These are phyloP conservation scores for Aspergillus puulaauensis DNA, from an alignment of 2,329 filamentous ascomycete genomes.

Conservation along the genomic window DNA sequence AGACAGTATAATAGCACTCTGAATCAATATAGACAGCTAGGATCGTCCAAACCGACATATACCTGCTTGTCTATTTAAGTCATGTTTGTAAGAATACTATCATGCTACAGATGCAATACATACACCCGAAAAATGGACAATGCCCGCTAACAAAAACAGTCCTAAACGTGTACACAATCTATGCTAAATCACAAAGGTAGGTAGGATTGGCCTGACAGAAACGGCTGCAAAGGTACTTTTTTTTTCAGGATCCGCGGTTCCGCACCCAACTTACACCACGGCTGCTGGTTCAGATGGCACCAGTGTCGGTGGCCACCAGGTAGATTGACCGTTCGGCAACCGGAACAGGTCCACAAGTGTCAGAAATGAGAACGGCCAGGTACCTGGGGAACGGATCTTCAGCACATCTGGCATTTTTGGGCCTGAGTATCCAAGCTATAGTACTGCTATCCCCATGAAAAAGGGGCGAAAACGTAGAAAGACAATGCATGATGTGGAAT, in stretches of 20 bases:
- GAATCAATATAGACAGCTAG: background rate
- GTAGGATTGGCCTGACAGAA: background rate
- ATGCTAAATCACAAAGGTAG: background rate
- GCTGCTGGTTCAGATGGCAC: background rate
- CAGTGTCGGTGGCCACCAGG: background rate
- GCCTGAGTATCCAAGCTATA: constrained; percentile 24
- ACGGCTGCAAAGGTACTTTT: background rate
- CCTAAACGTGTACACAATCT: background rate
- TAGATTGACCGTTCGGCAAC: background rate
- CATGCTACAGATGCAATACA: background rate
- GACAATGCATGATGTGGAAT: constrained; percentile 9
- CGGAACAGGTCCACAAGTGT: background rate
- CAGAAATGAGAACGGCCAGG: background rate
- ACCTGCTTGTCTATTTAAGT: background rate
- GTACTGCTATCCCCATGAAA: constrained; percentile 15
- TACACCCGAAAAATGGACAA: background rate
- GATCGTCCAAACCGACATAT: background rate
- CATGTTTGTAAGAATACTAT: background rate
- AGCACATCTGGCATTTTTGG: constrained; percentile 6
- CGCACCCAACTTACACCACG: background rate
- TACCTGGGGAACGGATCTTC: background rate
- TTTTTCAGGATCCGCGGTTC: background rate
- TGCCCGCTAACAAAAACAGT: background rate
- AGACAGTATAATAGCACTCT: background rate
- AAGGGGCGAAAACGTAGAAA: constrained; percentile 4